A percentile compares a stretch with the other conserved stretches of the same genome.
phyloP scores from a whole-genome alignment of 306 rosid species.

The Oxytropis ochrocephala region DNA sequence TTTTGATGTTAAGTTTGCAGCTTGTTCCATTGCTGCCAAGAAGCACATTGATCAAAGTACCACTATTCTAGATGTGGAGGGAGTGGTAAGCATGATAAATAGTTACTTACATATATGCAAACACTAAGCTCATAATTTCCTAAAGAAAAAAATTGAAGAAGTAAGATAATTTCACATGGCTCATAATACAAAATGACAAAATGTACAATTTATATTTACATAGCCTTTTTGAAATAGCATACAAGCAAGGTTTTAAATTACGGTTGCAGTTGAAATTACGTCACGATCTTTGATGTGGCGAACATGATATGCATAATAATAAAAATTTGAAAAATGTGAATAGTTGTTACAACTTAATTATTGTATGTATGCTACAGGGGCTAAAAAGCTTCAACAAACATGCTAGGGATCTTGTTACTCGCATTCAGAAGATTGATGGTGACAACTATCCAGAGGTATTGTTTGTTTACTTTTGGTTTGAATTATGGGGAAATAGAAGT shows the following conservation, averaged over 20 bases:
- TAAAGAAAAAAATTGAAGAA: background rate
- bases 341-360: background rate
- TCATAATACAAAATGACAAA: background rate
- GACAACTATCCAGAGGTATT: slow-evolving; percentile 86
- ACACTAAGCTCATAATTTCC: background rate
- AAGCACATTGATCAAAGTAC: slow-evolving; percentile 93
- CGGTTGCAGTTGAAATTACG: too few species aligned
- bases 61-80: slow-evolving; percentile 88
- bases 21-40: slow-evolving; percentile 87
- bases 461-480: background rate
- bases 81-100: slow-evolving; percentile 67
- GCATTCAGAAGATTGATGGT: slow-evolving; percentile 79
- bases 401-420: slow-evolving; percentile 68
- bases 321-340: background rate
- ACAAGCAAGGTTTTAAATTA: background rate
- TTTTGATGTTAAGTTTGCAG: slow-evolving; percentile 68
- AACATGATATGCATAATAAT: background rate
- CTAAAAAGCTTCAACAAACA: slow-evolving; percentile 71
- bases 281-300: background rate
- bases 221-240: background rate
- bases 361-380: slow-evolving; percentile 46
- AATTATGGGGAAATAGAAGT: background rate
- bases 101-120: background rate
- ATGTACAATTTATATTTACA: background rate
- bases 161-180: background rate